These are phyloP conservation scores for Penicillium psychrosexuale DNA, from an alignment of 2,329 filamentous ascomycete genomes.

Conservation along the genomic window DNA sequence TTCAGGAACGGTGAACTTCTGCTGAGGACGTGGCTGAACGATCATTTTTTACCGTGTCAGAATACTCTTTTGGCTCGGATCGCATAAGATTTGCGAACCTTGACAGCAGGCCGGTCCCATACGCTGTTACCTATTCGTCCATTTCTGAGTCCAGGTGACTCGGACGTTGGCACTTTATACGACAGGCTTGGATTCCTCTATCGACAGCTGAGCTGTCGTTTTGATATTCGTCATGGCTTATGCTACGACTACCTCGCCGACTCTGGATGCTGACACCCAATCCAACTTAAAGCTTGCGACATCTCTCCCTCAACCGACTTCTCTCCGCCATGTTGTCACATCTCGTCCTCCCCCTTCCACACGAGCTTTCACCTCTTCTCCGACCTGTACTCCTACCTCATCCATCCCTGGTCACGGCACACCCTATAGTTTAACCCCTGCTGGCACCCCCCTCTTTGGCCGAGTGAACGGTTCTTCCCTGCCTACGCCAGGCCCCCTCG, in stretches of 20 bases:
- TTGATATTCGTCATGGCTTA: conserved; percentile 40
- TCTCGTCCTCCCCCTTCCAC: conserved; percentile 30
- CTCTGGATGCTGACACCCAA: conserved; percentile 38
- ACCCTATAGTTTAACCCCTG: conserved; percentile 36
- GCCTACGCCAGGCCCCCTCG: conserved; percentile 54
- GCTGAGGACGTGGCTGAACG: conserved; percentile 41
- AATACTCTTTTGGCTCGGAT: conserved; percentile 34
- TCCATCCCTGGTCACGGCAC: conserved; percentile 25
- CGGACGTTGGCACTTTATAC: conserved; percentile 33
- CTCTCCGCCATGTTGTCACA: conserved; percentile 38
- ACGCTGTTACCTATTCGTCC: conserved; percentile 33
- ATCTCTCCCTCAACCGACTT: conserved; percentile 31
- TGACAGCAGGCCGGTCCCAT: conserved; percentile 29
- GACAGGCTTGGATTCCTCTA: conserved; percentile 24
- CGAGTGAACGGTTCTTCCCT: conserved; percentile 28
- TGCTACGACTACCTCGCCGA: conserved; percentile 34
- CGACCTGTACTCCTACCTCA: conserved; percentile 31
- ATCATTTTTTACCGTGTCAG: conserved; percentile 29
- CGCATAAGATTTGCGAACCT: conserved; percentile 28
- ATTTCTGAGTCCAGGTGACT: conserved; percentile 42
- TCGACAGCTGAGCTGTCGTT: conserved; percentile 32
- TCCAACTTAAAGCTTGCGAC: conserved; percentile 35
- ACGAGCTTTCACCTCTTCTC: conserved; percentile 30
- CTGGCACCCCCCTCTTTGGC: conserved; percentile 34
- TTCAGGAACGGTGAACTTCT: conserved; percentile 40